Evolutionary conservation across 2,329 filamentous ascomycete genomes (phyloP).

Genomic region (Daldinia sp.): DNA sequence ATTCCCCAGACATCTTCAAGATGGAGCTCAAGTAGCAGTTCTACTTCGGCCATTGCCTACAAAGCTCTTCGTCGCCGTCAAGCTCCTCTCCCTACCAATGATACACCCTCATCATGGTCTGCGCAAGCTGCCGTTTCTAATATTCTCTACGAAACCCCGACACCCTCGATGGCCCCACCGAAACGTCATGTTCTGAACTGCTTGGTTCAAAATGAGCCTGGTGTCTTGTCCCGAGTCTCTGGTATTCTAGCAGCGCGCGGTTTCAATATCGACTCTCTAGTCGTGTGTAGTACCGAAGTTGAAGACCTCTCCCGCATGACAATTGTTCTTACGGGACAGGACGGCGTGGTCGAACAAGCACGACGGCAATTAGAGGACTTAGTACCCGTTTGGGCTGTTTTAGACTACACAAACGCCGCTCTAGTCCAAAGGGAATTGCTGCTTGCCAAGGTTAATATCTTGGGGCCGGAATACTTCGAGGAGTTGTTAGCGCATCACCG

Average conservation of each 20-base stretch:
- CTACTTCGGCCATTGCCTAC: slow-evolving; percentile 95
- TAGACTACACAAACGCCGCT: slow-evolving; percentile 93
- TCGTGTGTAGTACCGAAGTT: slow-evolving; percentile 98
- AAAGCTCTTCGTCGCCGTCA: slow-evolving; percentile 95
- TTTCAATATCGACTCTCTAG: slow-evolving; percentile 99
- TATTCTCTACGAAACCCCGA: slow-evolving; percentile 98
- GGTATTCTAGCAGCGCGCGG: slow-evolving; percentile 95
- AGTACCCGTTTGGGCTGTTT: slow-evolving; percentile 96
- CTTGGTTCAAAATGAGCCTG: slow-evolving; percentile 98
- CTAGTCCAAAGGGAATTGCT: slow-evolving; percentile 96
- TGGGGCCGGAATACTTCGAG: slow-evolving; percentile 98
- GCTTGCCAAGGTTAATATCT: slow-evolving; percentile 94
- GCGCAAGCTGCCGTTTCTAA: slow-evolving; percentile 96
- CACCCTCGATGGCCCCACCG: slow-evolving; percentile 82
- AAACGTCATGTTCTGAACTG: slow-evolving; percentile 98
- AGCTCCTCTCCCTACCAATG: slow-evolving; percentile 82
- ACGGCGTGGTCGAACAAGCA: slow-evolving; percentile 97
- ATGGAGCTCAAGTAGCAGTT: slow-evolving; percentile 69
- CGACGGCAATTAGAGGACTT: slow-evolving; percentile 94
- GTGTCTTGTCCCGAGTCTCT: slow-evolving; percentile 94
- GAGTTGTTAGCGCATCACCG: slow-evolving; percentile 95
- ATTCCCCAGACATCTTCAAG: slow-evolving; percentile 43
- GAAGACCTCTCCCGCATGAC: slow-evolving; percentile 98
- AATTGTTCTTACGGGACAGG: slow-evolving; percentile 95
- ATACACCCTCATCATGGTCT: slow-evolving; percentile 82